Evolutionary conservation across 768 basidiomycete genomes (phyloP).

Genomic region (Mrakia hoshinonis): DNA sequence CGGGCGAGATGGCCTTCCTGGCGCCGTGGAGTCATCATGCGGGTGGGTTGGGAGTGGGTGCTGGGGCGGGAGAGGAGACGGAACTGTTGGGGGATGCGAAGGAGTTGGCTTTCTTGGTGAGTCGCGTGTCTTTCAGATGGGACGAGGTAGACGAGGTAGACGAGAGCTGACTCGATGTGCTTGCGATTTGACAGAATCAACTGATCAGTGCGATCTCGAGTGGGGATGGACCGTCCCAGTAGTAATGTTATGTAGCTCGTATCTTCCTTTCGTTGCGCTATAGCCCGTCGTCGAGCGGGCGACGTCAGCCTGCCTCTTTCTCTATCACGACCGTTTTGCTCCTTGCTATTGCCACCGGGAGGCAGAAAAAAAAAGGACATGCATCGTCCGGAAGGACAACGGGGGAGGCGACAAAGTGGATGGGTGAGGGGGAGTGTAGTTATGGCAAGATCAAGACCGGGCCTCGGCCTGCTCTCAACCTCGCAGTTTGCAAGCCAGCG

Average conservation of each 20-base stretch:
- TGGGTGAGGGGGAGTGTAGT: too few relatives aligned
- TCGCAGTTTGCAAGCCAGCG: too few relatives aligned
- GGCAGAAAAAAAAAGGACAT: too few relatives aligned
- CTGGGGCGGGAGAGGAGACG: background rate
- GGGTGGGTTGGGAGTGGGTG: background rate
- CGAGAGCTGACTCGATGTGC: background rate
- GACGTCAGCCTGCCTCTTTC: too few relatives aligned
- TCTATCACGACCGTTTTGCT: too few relatives aligned
- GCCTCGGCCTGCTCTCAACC: too few relatives aligned
- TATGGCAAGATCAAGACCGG: too few relatives aligned
- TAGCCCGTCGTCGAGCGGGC: background rate
- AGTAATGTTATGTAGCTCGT: background rate
- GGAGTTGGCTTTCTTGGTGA: constrained; percentile 6
- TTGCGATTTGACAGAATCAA: constrained; percentile 11
- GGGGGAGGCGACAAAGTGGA: too few relatives aligned
- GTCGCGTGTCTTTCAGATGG: too few relatives aligned
- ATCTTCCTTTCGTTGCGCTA: background rate
- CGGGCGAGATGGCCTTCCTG: background rate
- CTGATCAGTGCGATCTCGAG: constrained; percentile 27
- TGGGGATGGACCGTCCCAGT: constrained; percentile 27
- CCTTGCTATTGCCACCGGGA: too few relatives aligned
- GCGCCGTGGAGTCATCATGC: constrained; percentile 5
- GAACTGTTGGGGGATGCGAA: constrained; percentile 21
- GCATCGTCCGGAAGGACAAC: too few relatives aligned
- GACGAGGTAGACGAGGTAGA: too few relatives aligned